Evolutionary conservation across 257 asterid genomes (phyloP).

Genomic region (Buddleja alternifolia): DNA sequence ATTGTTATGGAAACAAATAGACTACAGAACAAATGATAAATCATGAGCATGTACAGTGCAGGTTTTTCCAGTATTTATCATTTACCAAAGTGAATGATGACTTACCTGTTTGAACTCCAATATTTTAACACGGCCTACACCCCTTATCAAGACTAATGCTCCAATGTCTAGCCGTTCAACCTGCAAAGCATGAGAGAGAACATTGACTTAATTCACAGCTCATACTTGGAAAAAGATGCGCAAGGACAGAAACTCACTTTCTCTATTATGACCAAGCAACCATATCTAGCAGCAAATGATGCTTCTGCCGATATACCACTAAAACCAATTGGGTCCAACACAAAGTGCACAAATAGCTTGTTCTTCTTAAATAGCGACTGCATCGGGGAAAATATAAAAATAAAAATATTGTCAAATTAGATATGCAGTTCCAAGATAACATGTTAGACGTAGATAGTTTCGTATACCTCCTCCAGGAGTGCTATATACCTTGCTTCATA

Average conservation of each 20-base stretch:
- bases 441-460: not conserved
- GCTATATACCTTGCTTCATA: conserved; percentile 87
- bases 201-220: conserved; percentile 13
- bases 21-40: not conserved
- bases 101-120: conserved; percentile 62
- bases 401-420: not conserved
- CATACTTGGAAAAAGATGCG: conserved; percentile 10
- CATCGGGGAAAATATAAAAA: conserved; percentile 17
- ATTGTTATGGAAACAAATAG: not conserved
- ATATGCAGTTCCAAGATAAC: not conserved
- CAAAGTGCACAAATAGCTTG: conserved; percentile 72
- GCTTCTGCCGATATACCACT: conserved; percentile 58
- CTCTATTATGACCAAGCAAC: conserved; percentile 75
- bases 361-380: conserved; percentile 66
- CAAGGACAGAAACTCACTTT: conserved; percentile 51
- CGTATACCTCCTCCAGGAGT: conserved; percentile 72
- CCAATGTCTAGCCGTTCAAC: conserved; percentile 73
- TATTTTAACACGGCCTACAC: conserved; percentile 74
- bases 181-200: conserved; percentile 40
- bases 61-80: not conserved
- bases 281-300: conserved; percentile 75
- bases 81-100: conserved; percentile 9
- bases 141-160: conserved; percentile 75
- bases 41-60: not conserved
- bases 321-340: conserved; percentile 69